Percentiles rank a stretch among this genome's conserved stretches.
Evolutionary conservation across 192 early-diverging fungal species (phyloP).

Genomic region (Linnemannia zychae): DNA sequence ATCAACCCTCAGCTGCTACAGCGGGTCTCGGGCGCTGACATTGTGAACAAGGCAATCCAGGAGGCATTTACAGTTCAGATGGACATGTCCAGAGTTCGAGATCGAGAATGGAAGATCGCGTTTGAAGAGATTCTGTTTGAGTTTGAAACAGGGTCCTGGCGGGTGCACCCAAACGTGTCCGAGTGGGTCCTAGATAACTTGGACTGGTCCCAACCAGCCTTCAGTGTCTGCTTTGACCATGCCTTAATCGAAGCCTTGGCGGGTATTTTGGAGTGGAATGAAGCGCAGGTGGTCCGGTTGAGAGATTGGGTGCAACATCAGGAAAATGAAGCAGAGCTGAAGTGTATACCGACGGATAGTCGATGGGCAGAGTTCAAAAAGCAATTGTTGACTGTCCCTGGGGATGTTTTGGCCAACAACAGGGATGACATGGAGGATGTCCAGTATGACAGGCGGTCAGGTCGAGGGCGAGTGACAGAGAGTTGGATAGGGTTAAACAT

Average conservation of each 20-base stretch:
- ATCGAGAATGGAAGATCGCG: slow-evolving; percentile 19
- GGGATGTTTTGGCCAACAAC: not conserved
- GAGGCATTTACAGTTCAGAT: slow-evolving; percentile 40
- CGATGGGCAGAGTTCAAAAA: slow-evolving; percentile 38
- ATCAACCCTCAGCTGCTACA: not conserved
- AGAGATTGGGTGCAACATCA: slow-evolving; percentile 10
- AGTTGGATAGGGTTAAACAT: slow-evolving; percentile 25
- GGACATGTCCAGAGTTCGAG: slow-evolving; percentile 12
- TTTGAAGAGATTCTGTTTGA: slow-evolving; percentile 36
- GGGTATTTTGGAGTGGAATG: slow-evolving; percentile 32
- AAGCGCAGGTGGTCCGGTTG: slow-evolving; percentile 18
- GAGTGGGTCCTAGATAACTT: slow-evolving; percentile 33
- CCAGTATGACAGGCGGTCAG: not conserved
- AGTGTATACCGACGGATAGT: not conserved
- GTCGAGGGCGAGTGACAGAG: not conserved
- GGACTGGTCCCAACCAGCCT: slow-evolving; percentile 11
- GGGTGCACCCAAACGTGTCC: slow-evolving; percentile 30
- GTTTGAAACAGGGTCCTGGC: not conserved
- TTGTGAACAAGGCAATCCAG: slow-evolving; percentile 30
- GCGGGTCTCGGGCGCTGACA: not conserved
- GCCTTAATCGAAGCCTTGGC: slow-evolving; percentile 27
- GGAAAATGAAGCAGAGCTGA: slow-evolving; percentile 27
- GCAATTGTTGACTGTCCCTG: slow-evolving; percentile 2
- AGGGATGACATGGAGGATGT: not conserved
- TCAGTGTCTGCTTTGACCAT: slow-evolving; percentile 50